Evolutionary conservation across 78 protist species (phyloP), one percentile per base, ranked within the genome.

Genomic region (Dictyostelium capitatum): DNA sequence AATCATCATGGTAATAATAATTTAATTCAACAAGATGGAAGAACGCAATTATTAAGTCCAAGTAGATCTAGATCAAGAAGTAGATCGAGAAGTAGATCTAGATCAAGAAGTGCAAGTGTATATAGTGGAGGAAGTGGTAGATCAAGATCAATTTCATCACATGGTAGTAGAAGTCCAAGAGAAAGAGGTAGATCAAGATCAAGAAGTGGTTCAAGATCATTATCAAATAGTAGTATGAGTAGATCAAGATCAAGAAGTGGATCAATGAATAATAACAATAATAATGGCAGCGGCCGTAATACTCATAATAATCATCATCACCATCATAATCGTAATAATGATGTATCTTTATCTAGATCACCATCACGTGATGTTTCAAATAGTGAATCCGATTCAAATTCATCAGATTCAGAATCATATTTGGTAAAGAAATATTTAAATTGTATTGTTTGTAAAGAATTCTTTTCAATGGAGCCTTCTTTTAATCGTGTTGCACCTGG

Each of bases 401-500:
- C 80, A 6, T 64, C 84, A 6, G 93, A 87, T 46, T 74, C 83
- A 3, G 92, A 85, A 72, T n/a, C 79, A 30, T 67, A 77, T 7
- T 79, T 54, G 9, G 30, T 23, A 17, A 79, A 54, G 70, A 79
- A 79, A 79, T 79, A 54, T 20, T 10, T 79, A 11, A 20, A 12
- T 7, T 79, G 83, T 56, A 25, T 20, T 8, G 28, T n/a, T 41
- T 79, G 83, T 79, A 79, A 79, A 37, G 59, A 79, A 4, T 51
- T 30, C 1, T 77, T 11, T 77, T 50, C 51, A 50, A 53, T 54
- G 53, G 84, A 74, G 4, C 54, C 53, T 15, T 59, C 74, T 14
- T 37, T 14, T n/a, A 77, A 64, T 50, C 48, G 74, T 62, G 93
- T 87, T 15, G 32, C 70, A 7, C 93, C 93, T 15, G 93, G 93